Conservation (phyloP, 1,284 basidiomycete genomes). For the Stereum hirsutum region DNA sequence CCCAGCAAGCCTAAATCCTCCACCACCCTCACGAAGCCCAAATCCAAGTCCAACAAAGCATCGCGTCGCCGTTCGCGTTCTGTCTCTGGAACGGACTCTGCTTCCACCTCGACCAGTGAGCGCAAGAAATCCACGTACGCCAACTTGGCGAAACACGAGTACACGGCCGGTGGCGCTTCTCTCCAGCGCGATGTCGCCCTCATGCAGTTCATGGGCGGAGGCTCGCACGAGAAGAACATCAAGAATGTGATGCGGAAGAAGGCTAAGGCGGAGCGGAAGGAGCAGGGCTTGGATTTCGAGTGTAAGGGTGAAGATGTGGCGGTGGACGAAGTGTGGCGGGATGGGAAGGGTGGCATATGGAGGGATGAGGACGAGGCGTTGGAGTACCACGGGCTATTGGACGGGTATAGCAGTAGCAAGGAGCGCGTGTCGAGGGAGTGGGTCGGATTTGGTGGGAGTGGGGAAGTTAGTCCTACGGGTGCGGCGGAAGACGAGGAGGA, state of each 20-base stretch:
- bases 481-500: conserved; percentile 17
- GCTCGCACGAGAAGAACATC: conserved; percentile 46
- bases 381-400: conserved; percentile 55
- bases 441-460: neutral
- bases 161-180: conserved; percentile 33
- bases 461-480: neutral
- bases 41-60: neutral
- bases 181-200: conserved; percentile 55
- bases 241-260: conserved; percentile 32
- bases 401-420: conserved; percentile 7
- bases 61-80: neutral
- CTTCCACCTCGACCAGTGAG: conserved; percentile 24
- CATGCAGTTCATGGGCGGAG: conserved; percentile 60
- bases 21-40: neutral
- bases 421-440: neutral
- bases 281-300: no score
- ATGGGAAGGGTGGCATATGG: conserved; percentile 56
- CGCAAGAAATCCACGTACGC: no score
- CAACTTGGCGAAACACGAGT: conserved; percentile 22
- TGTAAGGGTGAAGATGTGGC: conserved; percentile 7
- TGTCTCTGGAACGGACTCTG: neutral
- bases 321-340: conserved; percentile 48
- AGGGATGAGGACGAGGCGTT: conserved; percentile 59
- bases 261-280: neutral
- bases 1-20: neutral